Evolutionary conservation across 2,329 filamentous ascomycete species (phyloP), one percentile per base, ranked within the genome.

Genomic region (Colletotrichum sp.): DNA sequence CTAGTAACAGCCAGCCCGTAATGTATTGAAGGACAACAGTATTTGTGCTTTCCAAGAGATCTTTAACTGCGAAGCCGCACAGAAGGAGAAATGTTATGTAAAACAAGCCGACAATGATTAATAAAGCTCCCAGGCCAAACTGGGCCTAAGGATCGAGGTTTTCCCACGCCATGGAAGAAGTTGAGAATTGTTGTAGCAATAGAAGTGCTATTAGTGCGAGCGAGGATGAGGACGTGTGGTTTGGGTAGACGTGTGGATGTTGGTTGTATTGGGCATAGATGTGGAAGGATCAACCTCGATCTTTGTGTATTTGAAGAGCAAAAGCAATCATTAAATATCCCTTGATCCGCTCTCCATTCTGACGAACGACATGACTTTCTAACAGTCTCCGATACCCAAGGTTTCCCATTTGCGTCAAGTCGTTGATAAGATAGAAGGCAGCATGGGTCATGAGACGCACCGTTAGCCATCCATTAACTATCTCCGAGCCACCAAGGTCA

Each of bases 141-240:
- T 28, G 26, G 26, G 26, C 26, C 26, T 6, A 28, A 28, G 26
- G 5, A 28, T 28, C 26, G 26, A 28, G 26, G 26, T 28, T 28
- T 6, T 28, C 26, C 26, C 38, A 52, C 10, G 2, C 0, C 10
- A 52, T 52, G n/a, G 43, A 0, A 0, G 43, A 52, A 1, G 10
- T 52, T 21, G 43, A 21, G 0, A 0, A 52, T 21, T 52, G n/a
- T 52, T 52, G 43, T 52, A 52, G 43, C 10, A 0, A 52, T 0
- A 52, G 0, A 52, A 52, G 43, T 21, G 43, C 43, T 52, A 52
- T 0, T 21, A 52, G n/a, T 52, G 43, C n/a, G 12, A 52, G 43
- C 0, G n/a, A 0, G 43, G 43, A 52, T 21, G 43, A 0, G 0
- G 43, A 52, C 43, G 0, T 52, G 43, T 0, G 43, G 6, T 13